Percentiles rank a stretch among this genome's conserved stretches.
phyloP scores from a whole-genome alignment of 495 filamentous ascomycete species.

The Apiosordaria backusii region DNA sequence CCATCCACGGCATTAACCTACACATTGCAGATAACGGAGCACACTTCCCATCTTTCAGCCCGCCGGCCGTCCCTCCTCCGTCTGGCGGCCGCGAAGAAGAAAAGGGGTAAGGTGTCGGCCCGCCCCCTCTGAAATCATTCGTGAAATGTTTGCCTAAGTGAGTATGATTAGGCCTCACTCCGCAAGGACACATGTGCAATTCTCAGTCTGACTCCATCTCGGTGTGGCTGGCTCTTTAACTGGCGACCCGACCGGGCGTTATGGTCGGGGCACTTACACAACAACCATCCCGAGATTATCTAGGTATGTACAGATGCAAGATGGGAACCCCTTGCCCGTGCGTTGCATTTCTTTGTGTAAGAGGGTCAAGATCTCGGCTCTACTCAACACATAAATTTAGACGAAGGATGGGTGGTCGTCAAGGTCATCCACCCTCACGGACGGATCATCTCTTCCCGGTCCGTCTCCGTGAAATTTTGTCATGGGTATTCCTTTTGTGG shows the following conservation, averaged over 20 bases:
- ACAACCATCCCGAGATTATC: background rate
- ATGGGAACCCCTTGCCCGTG: background rate
- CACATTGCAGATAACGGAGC: conserved; percentile 11
- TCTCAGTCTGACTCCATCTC: too few relatives aligned
- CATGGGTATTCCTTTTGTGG: background rate
- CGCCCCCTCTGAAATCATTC: background rate
- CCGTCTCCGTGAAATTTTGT: background rate
- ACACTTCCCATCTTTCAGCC: conserved; percentile 2
- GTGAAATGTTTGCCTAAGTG: background rate
- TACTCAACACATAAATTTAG: background rate
- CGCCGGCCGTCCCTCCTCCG: background rate
- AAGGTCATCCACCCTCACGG: too few relatives aligned
- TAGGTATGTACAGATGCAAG: background rate
- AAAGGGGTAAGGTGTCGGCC: background rate
- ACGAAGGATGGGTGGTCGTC: background rate
- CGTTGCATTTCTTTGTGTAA: background rate
- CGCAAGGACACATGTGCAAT: background rate
- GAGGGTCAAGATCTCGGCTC: background rate
- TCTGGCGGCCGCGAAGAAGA: background rate
- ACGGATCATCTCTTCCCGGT: too few relatives aligned
- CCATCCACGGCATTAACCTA: conserved; percentile 1
- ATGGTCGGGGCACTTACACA: background rate
- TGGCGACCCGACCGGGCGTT: background rate
- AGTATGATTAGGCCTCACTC: background rate
- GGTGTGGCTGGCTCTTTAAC: background rate